Evolutionary conservation across 495 filamentous ascomycete genomes (phyloP).

Genomic region (Podospora appendiculata): DNA sequence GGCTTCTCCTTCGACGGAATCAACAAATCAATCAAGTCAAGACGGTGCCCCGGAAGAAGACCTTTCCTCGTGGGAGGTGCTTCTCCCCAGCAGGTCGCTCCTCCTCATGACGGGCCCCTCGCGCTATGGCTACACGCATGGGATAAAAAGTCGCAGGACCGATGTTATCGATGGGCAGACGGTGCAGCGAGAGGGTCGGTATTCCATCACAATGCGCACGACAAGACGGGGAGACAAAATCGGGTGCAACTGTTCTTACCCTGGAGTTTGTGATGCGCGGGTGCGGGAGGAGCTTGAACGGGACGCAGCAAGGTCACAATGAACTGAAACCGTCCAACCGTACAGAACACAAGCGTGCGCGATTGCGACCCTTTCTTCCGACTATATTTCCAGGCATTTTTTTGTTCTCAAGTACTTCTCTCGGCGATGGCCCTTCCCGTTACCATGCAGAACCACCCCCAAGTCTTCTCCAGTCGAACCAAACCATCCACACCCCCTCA

Average conservation of each 20-base stretch:
- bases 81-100: conserved; percentile 19
- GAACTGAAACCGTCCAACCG: background rate
- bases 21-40: background rate
- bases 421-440: too few relatives aligned
- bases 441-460: too few relatives aligned
- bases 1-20: too few relatives aligned
- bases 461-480: too few relatives aligned
- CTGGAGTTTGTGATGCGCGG: conserved; percentile 24
- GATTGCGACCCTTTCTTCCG: background rate
- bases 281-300: conserved; percentile 15
- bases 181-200: conserved; percentile 16
- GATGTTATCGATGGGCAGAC: conserved; percentile 15
- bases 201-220: conserved; percentile 24
- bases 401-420: too few relatives aligned
- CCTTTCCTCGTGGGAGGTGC: conserved; percentile 14
- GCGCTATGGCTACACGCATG: conserved; percentile 24
- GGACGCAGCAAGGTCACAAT: background rate
- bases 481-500: background rate
- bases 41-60: background rate
- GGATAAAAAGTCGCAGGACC: conserved; percentile 21
- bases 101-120: conserved; percentile 22
- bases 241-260: conserved; percentile 17
- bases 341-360: background rate
- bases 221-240: conserved; percentile 12
- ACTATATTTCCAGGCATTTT: background rate